Base-by-base conservation (phyloP, 1,284 basidiomycete genomes). In the Cerioporus squamosus region DNA sequence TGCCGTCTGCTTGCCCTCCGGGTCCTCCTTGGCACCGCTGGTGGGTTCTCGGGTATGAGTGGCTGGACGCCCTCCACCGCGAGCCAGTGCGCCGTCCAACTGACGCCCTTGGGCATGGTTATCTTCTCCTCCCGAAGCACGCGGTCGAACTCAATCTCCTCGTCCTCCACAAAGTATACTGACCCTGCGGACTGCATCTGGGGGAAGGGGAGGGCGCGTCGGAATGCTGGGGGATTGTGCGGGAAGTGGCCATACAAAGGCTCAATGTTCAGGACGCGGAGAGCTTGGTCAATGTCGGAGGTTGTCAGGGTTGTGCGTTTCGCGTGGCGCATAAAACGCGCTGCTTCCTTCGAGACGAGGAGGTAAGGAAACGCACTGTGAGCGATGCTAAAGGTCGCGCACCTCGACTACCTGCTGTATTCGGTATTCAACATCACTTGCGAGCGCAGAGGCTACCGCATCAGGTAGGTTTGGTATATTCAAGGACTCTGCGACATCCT, bases 61-160 rank as follows among this genome's bases (percentile, higher is more conserved):
- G 97, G 97, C 71, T 99, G 97, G 3, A 99, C 93, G 38, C 97
- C 97, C 71, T 99, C 97, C 23, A 99, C 94, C 0, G 97, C 96
- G 22, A 99, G 82, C 97, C 97, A 99, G 72, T 99, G 97, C 4
- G 95, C 94, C 23, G 87, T 88, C 87, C 91, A 95, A 61, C 80
- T 86, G 50, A 91, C 86, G 39, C 88, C 89, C 66, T 88, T 87
- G 0, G 93, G 91, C 12, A 94, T 74, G 0, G 84, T 80, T 29
- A 94, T 86, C 71, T 94, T 90, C 70, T 94, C 91, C 67, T 93
- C 91, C 51, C 90, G 85, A 31, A 97, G 76, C 8, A 95, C 87
- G 50, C 88, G 91, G 70, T 96, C 94, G 70, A 99, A 95, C 75
- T 99, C 97, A 58, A 99, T 93, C 75, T 99, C 97, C 67, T 98